phyloP scores from a whole-genome alignment of 1,139 yeast species.

The Blastobotrys persicus region DNA sequence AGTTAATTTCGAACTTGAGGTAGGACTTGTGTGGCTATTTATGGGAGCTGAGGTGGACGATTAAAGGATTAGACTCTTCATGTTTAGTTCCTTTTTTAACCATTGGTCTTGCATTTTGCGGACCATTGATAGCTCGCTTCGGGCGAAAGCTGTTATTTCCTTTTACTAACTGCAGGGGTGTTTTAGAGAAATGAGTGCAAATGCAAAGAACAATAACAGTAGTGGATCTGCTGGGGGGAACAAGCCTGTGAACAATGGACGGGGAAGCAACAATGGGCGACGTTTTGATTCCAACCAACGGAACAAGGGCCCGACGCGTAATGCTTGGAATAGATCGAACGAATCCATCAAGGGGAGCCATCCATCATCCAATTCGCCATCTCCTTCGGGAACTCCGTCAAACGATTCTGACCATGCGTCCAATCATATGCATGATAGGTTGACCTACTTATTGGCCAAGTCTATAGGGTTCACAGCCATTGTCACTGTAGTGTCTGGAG shows the following conservation, averaged over 20 bases:
- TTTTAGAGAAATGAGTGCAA: background rate
- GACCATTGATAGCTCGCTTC: no score
- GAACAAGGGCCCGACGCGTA: background rate
- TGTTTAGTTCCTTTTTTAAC: no score
- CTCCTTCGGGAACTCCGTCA: background rate
- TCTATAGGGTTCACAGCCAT: slow-evolving; percentile 56
- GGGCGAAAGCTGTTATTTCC: background rate
- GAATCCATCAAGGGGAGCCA: slow-evolving; percentile 3
- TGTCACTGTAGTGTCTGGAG: slow-evolving; percentile 63
- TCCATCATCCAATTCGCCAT: background rate
- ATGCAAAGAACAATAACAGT: background rate
- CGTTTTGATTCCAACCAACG: background rate
- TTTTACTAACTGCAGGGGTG: background rate
- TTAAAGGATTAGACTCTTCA: no score
- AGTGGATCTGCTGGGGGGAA: background rate
- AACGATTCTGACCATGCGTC: background rate
- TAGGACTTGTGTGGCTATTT: no score
- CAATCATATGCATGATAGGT: slow-evolving; percentile 46
- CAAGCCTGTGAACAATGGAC: background rate
- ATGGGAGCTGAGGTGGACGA: no score
- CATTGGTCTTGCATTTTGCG: no score
- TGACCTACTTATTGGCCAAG: slow-evolving; percentile 50
- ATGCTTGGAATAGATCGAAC: slow-evolving; percentile 5
- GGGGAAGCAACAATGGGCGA: background rate
- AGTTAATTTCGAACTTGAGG: background rate